Evolutionary conservation across 805 yeast genomes (phyloP).

Genomic region (Hanseniaspora pseudoguilliermondii): DNA sequence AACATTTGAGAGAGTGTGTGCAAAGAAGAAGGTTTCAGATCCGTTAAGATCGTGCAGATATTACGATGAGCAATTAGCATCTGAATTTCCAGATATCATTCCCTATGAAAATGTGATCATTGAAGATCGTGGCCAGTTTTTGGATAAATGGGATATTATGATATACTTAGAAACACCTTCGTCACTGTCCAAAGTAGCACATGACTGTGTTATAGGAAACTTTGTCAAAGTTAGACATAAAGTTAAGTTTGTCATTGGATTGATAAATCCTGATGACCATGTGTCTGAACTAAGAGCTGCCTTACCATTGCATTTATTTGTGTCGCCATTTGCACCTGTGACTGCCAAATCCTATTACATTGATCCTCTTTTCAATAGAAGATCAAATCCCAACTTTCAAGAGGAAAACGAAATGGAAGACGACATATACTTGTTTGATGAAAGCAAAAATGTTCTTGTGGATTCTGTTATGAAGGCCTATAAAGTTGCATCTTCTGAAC

Average conservation of each 20-base stretch:
- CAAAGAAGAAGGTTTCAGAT: conserved; percentile 36
- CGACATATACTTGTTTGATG: conserved; percentile 12
- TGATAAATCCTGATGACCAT: conserved; percentile 83
- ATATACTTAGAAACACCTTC: conserved; percentile 55
- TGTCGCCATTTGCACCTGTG: conserved; percentile 71
- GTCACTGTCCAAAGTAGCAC: conserved; percentile 63
- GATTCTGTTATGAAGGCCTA: conserved; percentile 12
- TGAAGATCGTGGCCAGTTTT: conserved; percentile 24
- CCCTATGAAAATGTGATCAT: conserved; percentile 14
- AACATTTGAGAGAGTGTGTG: conserved; percentile 49
- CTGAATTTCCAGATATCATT: conserved; percentile 28
- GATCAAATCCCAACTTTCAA: conserved; percentile 15
- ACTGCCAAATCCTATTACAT: conserved; percentile 32
- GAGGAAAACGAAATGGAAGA: background rate
- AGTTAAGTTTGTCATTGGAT: conserved; percentile 63
- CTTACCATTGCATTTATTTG: conserved; percentile 63
- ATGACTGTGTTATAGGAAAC: conserved; percentile 64
- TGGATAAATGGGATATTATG: conserved; percentile 65
- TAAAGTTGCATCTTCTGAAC: conserved; percentile 6
- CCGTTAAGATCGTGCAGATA: conserved; percentile 29
- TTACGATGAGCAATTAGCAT: conserved; percentile 16
- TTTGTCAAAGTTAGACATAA: conserved; percentile 80
- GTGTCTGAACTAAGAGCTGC: conserved; percentile 85
- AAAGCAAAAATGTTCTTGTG: conserved; percentile 11
- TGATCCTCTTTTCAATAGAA: conserved; percentile 8